Evolutionary conservation across 352 stramenopile species (phyloP), one percentile per base, ranked within the genome.

Genomic region (Phytophthora ohioensis): DNA sequence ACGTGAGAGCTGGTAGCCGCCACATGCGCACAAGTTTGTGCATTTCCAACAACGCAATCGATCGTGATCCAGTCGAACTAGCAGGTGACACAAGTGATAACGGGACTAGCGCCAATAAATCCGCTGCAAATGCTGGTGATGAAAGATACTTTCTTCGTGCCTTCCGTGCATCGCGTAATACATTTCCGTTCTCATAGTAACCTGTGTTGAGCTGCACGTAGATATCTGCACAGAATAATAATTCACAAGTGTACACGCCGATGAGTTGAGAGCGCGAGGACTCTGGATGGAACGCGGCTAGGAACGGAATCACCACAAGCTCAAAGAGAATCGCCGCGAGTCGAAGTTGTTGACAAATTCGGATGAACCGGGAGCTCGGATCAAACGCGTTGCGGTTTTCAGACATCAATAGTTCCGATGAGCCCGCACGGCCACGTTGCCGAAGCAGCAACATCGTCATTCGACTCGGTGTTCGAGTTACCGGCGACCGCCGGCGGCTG

Each of bases 121-220:
- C 85, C 15, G 90, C 34, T 12, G 79, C 58, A 30, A 91, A 92
- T 9, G 63, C 80, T 51, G 54, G 47, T 10, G 85, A 92, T 30
- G 65, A 74, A 1, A 91, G 60, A 71, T 92, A 92, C 54, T 91
- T 91, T 35, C 71, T 57, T n/a, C 82, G 67, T 7, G 82, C 88
- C 31, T 87, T 90, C 27, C 72, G 30, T 15, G 75, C 78, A 61
- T 91, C 83, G 7, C 83, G 84, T 34, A 93, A 69, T 34, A 93
- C 71, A 42, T 91, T 88, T 49, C 85, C 85, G 39, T 87, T 75
- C 48, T 91, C 78, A 57, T 92, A 93, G 74, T 88, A 92, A 9
- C 85, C 84, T 27, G 82, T 93, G 69, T 91, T 81, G 46, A 91
- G 76, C 46, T 90, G 85, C 15, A 93, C 82, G 64, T 88, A 91